Evolutionary conservation across 148 eudicot genomes (phyloP), one percentile per base, ranked within the genome.

Genomic region (Camellia lanceoleosa): DNA sequence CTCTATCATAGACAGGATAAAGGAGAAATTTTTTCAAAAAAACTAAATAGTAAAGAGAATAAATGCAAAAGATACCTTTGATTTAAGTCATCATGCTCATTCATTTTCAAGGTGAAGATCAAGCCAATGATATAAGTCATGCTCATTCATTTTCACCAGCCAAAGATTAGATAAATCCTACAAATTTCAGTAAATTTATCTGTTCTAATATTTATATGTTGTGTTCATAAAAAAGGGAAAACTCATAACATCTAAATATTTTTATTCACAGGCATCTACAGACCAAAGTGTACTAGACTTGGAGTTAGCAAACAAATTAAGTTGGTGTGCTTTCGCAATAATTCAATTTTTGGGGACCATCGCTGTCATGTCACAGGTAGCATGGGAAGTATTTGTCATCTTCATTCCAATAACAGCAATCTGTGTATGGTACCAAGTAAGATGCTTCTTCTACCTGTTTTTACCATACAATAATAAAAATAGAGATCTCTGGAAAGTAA

Each of bases 311-410:
- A 87, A 87, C 86, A 90, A 87, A 86, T 62, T 97, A 79, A 97
- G 98, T 14, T 92, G 97, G 98, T 94, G 91, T 84, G 98, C 98
- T 16, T 97, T 94, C 83, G 91, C 99, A 51, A 77, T 86, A 61
- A 97, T 94, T 76, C 99, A 92, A 85, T 84, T 97, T 78, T 74
- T 94, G 30, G 99, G 99, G 20, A 94, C 98, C 60, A 86, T 97
- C 77, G 91, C 94, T 78, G 99, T 97, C 38, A 97, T 97, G 98
- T 97, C 99, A 68, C 98, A 97, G 82, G 99, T 91, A 15, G 99
- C 99, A 63, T 97, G 99, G 99, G 97, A 94, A 90, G 98, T 97
- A 56, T 97, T 92, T 75, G 83, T 82, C 82, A 90, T 97, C 81
- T 92, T 97, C 90, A 89, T 97, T 85, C 99, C 99, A 44, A 92